Conservation (phyloP, 2,329 filamentous ascomycete genomes). For the Lasiodiplodia gonubiensis region DNA sequence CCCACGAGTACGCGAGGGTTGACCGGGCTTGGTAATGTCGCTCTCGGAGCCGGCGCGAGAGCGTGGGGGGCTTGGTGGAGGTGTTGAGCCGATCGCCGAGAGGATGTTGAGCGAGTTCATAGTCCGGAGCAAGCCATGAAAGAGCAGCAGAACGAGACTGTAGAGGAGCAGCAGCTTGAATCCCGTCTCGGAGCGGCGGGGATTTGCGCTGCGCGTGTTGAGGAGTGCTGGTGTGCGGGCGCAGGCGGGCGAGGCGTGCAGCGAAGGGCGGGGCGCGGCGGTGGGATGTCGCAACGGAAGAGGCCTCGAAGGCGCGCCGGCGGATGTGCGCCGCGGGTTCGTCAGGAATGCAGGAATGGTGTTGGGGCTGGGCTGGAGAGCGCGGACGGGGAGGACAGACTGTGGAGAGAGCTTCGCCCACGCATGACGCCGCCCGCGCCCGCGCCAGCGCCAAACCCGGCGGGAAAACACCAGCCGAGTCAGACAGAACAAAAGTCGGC, state of each 20-base stretch:
- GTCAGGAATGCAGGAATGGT: slow-evolving; percentile 1
- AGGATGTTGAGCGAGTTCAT: slow-evolving; percentile 99
- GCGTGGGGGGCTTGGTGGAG: slow-evolving; percentile 56
- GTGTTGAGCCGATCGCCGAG: slow-evolving; percentile 71
- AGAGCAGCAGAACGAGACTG: slow-evolving; percentile 29
- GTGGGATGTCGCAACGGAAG: background rate
- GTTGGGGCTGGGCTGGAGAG: slow-evolving; percentile 7
- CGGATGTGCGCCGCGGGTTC: slow-evolving; percentile 14
- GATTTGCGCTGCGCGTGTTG: slow-evolving; percentile 15
- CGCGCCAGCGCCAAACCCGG: slow-evolving; percentile 20
- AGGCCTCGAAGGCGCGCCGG: slow-evolving; percentile 15
- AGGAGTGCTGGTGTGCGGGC: background rate
- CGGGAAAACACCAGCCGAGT: slow-evolving; percentile 13
- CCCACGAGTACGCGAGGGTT: slow-evolving; percentile 34
- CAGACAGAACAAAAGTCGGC: background rate
- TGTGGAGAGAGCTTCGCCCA: slow-evolving; percentile 27
- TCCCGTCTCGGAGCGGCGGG: slow-evolving; percentile 16
- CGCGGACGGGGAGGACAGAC: slow-evolving; percentile 19
- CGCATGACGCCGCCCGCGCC: background rate
- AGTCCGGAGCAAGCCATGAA: slow-evolving; percentile 61
- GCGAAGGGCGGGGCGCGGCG: background rate
- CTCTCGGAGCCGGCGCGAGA: slow-evolving; percentile 62
- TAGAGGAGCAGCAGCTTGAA: slow-evolving; percentile 24
- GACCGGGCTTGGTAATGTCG: slow-evolving; percentile 46
- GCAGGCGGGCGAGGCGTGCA: background rate